Base-by-base conservation (phyloP, 129 eudicot genomes). In the Saussurea involucrata region DNA sequence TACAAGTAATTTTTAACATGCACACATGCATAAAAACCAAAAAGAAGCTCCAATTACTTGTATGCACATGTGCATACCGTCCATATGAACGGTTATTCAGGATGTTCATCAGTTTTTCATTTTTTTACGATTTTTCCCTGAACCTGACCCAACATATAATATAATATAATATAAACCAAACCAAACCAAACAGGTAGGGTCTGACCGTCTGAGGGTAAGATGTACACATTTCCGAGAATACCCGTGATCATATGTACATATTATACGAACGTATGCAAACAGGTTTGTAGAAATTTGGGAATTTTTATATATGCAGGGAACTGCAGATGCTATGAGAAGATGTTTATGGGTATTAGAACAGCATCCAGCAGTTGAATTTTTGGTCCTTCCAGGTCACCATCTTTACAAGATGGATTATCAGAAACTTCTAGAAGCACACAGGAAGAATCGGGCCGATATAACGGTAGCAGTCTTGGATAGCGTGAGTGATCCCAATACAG, bases 321-420 rank as follows among this genome's bases (percentile, higher is more conserved):
- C 91, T 68, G 98, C 98, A 17, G 98, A 95, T 95, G 98, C 98
- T 44, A 85, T 95, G 37, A 89, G 98, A 80, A 84, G 92, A 86
- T 91, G 95, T 75, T 78, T 94, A 79, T 91, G 97, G 97, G 86
- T 87, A 57, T 77, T 91, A 24, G 96, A 95, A 80, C 89, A 89
- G 72, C 83, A 89, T 78, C 93, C 92, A 6, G 86, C 89, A 17
- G 69, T 40, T 25, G 96, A 95, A 73, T 91, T 91, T 78, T 78
- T 95, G 68, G 78, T 95, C 36, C 94, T 95, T 85, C 97, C 97
- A 21, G 98, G 98, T 60, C 88, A 95, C 80, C 98, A 95, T 86
- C 93, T 95, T 71, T 95, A 95, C 81, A 91, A 85, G 76, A 95
- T 95, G 98, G 90, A 95, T 78, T 95, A 91, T 78, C 96, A 86